phyloP scores from a whole-genome alignment of 2,329 filamentous ascomycete species.

The Didymella pinodella region DNA sequence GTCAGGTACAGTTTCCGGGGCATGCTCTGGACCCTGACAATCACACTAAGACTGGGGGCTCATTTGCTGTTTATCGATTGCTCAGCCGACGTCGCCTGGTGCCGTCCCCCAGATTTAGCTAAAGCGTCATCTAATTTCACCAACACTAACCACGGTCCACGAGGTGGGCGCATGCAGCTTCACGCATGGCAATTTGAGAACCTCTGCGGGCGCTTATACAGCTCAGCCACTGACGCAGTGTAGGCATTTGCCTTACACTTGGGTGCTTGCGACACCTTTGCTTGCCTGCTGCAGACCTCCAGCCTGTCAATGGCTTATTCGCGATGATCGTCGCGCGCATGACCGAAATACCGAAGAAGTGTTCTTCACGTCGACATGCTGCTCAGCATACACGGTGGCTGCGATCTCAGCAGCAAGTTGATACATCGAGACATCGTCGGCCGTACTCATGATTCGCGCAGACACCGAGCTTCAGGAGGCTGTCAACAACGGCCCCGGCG shows the following conservation, averaged over 20 bases:
- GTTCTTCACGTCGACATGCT: background rate
- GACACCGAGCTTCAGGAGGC: background rate
- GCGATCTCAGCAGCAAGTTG: background rate
- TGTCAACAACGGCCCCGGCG: background rate
- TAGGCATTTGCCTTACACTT: no score
- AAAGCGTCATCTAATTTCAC: conserved; percentile 16
- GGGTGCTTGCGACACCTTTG: background rate
- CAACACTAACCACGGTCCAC: conserved; percentile 4
- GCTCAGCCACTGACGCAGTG: background rate
- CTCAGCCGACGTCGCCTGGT: conserved; percentile 2
- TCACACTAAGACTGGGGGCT: background rate
- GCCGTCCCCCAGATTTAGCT: conserved; percentile 8
- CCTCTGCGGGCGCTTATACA: background rate
- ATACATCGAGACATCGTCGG: background rate
- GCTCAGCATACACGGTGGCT: background rate
- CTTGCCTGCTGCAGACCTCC: background rate
- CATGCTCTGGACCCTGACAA: conserved; percentile 14
- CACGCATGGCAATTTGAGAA: background rate
- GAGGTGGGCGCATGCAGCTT: conserved; percentile 1
- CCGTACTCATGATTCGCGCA: background rate
- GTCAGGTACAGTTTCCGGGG: conserved; percentile 12
- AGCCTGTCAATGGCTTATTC: background rate
- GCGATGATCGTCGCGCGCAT: conserved; percentile 1
- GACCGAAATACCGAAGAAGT: background rate
- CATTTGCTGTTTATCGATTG: conserved; percentile 8